Evolutionary conservation across 1,284 basidiomycete species (phyloP).

Genomic region (Peniophora sp.): DNA sequence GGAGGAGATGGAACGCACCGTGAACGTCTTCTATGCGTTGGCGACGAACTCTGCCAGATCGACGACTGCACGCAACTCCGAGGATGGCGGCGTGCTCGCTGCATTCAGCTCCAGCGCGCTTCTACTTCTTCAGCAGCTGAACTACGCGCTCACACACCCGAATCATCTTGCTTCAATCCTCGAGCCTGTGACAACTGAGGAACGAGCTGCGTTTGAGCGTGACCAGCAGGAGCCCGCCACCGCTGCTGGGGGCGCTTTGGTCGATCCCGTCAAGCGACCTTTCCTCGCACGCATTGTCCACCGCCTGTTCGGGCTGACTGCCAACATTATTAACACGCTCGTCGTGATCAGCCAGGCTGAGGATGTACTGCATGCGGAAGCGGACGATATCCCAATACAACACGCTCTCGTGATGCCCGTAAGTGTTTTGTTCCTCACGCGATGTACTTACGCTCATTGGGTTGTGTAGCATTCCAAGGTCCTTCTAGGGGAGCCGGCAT

Average conservation of each 20-base stretch:
- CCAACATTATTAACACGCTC: conserved; percentile 63
- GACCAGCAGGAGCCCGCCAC: conserved; percentile 26
- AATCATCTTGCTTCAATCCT: conserved; percentile 77
- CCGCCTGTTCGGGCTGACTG: conserved; percentile 59
- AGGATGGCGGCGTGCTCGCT: conserved; percentile 47
- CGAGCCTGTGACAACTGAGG: conserved; percentile 75
- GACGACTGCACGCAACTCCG: conserved; percentile 11
- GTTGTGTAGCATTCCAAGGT: conserved; percentile 66
- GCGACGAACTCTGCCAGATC: conserved; percentile 39
- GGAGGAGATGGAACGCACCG: conserved; percentile 76
- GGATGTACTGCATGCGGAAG: conserved; percentile 53
- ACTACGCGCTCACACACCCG: conserved; percentile 87
- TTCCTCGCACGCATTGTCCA: conserved; percentile 65
- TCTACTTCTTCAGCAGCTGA: conserved; percentile 78
- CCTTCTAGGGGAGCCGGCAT: conserved; percentile 68
- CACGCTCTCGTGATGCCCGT: conserved; percentile 70
- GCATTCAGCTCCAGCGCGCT: conserved; percentile 63
- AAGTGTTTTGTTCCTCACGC: conserved; percentile 24
- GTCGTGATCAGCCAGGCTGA: conserved; percentile 67
- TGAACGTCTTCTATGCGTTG: conserved; percentile 69
- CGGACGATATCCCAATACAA: conserved; percentile 63
- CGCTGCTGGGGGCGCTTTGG: conserved; percentile 32
- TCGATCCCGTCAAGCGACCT: conserved; percentile 59
- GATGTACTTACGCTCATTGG: conserved; percentile 10
- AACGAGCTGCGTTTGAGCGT: conserved; percentile 60